Evolutionary conservation across 169 alveolate species (phyloP).

Genomic region (Theileria equi): DNA sequence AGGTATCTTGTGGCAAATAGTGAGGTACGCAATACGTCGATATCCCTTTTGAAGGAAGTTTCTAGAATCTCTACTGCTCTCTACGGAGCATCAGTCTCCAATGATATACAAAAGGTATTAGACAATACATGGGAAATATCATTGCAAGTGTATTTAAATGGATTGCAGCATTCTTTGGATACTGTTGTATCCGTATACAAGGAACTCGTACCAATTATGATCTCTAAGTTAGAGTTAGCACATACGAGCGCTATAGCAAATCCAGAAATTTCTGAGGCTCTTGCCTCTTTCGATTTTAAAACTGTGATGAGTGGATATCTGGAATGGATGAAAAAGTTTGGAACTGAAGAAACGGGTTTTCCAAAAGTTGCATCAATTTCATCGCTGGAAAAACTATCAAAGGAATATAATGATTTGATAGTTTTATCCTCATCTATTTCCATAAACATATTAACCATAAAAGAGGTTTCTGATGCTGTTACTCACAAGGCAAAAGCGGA

Average conservation of each 20-base stretch:
- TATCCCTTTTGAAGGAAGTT: conserved; percentile 21
- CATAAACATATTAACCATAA: conserved; percentile 14
- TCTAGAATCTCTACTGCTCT: conserved; percentile 32
- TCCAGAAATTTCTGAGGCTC: background rate
- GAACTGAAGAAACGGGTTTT: background rate
- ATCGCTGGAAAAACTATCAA: conserved; percentile 5
- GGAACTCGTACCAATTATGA: conserved; percentile 9
- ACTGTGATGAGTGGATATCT: conserved; percentile 2
- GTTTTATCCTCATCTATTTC: conserved; percentile 13
- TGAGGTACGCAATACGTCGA: conserved; percentile 24
- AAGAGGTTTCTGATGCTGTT: conserved; percentile 6
- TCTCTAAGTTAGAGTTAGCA: background rate
- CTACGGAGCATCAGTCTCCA: background rate
- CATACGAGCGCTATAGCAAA: background rate
- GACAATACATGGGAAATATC: conserved; percentile 33
- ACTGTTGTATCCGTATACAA: conserved; percentile 5
- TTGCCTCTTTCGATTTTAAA: background rate
- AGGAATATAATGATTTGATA: conserved; percentile 19
- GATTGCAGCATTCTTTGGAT: conserved; percentile 23
- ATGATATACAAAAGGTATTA: conserved; percentile 7
- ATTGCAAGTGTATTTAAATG: conserved; percentile 23
- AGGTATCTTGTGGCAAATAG: conserved; percentile 28
- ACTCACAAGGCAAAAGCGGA: conserved; percentile 1
- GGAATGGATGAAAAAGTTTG: conserved; percentile 1
- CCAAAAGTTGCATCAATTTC: background rate